These are phyloP conservation scores for Globisporangium irregulare DNA, from an alignment of 352 stramenopile genomes.

Conservation along the genomic window DNA sequence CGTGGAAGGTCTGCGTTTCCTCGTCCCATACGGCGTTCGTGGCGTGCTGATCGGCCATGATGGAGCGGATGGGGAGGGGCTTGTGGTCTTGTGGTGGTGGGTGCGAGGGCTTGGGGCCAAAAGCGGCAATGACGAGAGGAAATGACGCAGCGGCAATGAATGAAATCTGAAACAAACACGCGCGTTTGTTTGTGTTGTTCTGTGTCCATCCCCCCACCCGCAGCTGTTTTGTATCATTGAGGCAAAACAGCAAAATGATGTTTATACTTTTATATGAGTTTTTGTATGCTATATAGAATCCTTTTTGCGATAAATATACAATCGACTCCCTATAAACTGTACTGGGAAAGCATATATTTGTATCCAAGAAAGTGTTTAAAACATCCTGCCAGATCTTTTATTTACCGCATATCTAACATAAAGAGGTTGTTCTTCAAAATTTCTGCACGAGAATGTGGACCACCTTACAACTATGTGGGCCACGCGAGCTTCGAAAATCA, in stretches of 20 bases:
- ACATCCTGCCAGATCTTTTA: not conserved
- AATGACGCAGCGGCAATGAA: not conserved
- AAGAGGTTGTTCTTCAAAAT: too few species aligned
- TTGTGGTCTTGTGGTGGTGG: not conserved
- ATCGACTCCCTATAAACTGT: not conserved
- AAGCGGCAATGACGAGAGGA: constrained; percentile 10
- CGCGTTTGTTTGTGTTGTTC: not conserved
- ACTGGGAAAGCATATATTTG: not conserved
- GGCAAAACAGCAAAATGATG: not conserved
- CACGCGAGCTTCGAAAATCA: constrained; percentile 1
- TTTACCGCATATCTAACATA: not conserved
- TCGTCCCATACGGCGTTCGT: constrained; percentile 65
- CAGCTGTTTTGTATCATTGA: not conserved
- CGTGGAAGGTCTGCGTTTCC: constrained; percentile 88
- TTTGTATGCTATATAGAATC: not conserved
- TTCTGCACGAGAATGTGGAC: not conserved
- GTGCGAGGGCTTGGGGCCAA: not conserved
- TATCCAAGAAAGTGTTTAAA: not conserved
- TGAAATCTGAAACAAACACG: constrained; percentile 11
- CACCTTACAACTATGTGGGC: not conserved
- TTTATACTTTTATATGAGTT: not conserved
- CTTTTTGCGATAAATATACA: not conserved
- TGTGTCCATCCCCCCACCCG: not conserved
- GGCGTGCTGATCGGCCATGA: constrained; percentile 12
- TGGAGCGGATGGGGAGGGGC: not conserved